Percentiles rank a stretch among this genome's conserved stretches.
phyloP scores from a whole-genome alignment of 2,329 filamentous ascomycete species.

The Aspergillus candidus region DNA sequence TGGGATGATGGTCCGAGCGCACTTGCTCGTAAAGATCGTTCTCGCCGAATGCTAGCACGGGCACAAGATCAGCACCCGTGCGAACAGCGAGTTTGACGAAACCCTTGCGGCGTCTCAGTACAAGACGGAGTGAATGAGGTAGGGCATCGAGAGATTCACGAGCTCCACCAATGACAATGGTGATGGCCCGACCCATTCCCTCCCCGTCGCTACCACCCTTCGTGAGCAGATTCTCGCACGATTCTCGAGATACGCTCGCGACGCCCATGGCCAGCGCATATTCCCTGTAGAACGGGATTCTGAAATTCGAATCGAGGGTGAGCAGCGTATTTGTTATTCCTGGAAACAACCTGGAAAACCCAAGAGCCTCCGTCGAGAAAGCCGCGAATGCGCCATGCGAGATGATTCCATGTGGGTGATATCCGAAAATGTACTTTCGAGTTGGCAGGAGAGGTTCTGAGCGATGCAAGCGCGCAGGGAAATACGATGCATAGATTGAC shows the following conservation, averaged over 20 bases:
- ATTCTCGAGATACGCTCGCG: constrained; percentile 82
- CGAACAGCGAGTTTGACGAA: constrained; percentile 91
- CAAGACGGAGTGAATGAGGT: constrained; percentile 68
- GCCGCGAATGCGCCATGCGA: constrained; percentile 91
- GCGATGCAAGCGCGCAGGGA: constrained; percentile 81
- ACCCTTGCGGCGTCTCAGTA: constrained; percentile 78
- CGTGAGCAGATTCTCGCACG: constrained; percentile 79
- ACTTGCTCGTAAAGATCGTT: constrained; percentile 95
- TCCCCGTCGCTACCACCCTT: constrained; percentile 70
- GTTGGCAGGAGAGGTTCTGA: constrained; percentile 71
- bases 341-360: constrained; percentile 81
- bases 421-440: constrained; percentile 92
- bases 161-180: constrained; percentile 90
- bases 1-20: constrained; percentile 66
- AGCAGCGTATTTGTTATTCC: constrained; percentile 91
- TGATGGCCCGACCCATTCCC: constrained; percentile 91
- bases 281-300: constrained; percentile 87
- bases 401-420: constrained; percentile 96
- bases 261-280: constrained; percentile 87
- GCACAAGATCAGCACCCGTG: constrained; percentile 88
- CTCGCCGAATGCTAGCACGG: constrained; percentile 87
- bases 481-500: constrained; percentile 88
- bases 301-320: constrained; percentile 94
- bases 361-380: constrained; percentile 83
- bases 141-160: constrained; percentile 85